A percentile compares a stretch with the other conserved stretches of the same genome.
These are phyloP conservation scores for Daldinia sp. DNA, from an alignment of 2,329 filamentous ascomycete species.

Conservation along the genomic window DNA sequence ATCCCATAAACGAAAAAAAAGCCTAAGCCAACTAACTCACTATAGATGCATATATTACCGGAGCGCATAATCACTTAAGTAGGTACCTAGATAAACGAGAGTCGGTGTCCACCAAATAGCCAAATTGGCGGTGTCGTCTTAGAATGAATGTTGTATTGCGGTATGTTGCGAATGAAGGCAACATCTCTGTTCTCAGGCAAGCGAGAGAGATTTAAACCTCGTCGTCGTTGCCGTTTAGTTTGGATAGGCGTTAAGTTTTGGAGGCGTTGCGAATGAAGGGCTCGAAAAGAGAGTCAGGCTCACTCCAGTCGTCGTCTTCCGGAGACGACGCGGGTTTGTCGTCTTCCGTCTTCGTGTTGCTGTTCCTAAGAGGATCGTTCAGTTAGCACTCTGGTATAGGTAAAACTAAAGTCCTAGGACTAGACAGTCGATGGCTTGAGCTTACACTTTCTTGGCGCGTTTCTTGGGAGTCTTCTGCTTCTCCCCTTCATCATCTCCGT, in stretches of 20 bases:
- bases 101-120: not conserved
- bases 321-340: not conserved
- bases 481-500: not conserved
- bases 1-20: not conserved
- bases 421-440: too few species aligned
- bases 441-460: constrained; percentile 15
- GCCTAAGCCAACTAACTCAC: not conserved
- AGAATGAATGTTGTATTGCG: not conserved
- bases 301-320: not conserved
- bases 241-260: not conserved
- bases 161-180: not conserved
- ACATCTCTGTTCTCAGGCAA: not conserved
- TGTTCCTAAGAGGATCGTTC: not conserved
- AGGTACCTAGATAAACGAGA: not conserved
- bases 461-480: not conserved
- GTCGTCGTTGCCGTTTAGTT: not conserved
- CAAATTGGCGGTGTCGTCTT: not conserved
- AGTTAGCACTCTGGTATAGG: not conserved
- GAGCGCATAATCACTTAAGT: too few species aligned
- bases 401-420: not conserved
- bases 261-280: too few species aligned
- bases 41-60: too few species aligned
- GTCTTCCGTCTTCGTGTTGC: not conserved
- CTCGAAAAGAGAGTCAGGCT: not conserved
- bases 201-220: not conserved